Base-by-base conservation (phyloP, 306 rosid genomes). In the Ochetophila trinervis region DNA sequence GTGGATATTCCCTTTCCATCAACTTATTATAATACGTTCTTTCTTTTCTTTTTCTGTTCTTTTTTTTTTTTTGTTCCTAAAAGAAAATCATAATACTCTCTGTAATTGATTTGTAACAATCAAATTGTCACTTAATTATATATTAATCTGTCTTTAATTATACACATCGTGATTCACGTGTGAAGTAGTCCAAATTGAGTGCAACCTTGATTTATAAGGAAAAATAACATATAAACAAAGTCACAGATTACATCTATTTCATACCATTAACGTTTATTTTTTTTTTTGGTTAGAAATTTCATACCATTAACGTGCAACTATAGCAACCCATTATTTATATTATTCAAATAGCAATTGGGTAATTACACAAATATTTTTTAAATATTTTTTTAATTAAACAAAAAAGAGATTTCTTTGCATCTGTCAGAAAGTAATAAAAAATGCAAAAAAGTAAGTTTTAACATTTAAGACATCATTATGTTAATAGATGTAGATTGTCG, bases 381-480 rank as follows among this genome's bases (percentile, higher is more conserved):
- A 17, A 6, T 22, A 15, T 36, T 21, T 15, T 36, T 21, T 61
- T 51, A 70, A 5, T 50, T 30, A 65, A 47, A 19, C 52, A 52
- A 44, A 55, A 42, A 52, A 32, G 22, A 44, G 53, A 37, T 23
- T 13, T 20, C 42, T 10, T 20, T 35, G 7, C 20, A 63, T 23
- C 47, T 13, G 51, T 58, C 17, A 34, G 45, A 72, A 34, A 63
- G 56, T 62, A 73, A 5, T 74, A 36, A 22, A 36, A 17, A 67
- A 19, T 62, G 58, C 63, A 67, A 6, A 77, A 50, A n/a, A 48
- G 16, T 18, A 63, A 62, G 66, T 61, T 54, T 40, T 59, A 82
- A 73, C 76, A 76, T 83, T 65, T 44, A 83, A 82, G 83, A 71
- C 78, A 86, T 80, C 64, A 86, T 84, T 80, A 80, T 63, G 89